Evolutionary conservation across 192 early-diverging fungal species (phyloP).

Genomic region (Chytriomyces sp.): DNA sequence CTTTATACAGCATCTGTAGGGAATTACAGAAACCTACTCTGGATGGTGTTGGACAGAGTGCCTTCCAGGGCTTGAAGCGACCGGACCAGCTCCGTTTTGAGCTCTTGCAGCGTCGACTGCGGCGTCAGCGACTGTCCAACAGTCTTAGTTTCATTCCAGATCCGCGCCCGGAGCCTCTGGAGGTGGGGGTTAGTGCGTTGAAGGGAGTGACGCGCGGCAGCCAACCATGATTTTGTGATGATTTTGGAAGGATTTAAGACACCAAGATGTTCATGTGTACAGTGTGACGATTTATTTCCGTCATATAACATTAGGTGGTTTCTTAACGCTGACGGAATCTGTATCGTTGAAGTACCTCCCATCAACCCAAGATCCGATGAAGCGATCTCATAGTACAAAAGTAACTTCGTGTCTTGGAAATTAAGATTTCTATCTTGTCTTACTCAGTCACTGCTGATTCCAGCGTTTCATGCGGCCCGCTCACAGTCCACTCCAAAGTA

Average conservation of each 20-base stretch:
- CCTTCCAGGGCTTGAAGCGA: neutral
- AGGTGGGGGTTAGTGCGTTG: too few species aligned
- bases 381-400: too few species aligned
- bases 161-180: constrained; percentile 18
- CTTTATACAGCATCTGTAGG: neutral
- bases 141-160: neutral
- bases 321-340: neutral
- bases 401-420: too few species aligned
- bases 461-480: too few species aligned
- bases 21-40: neutral
- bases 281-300: too few species aligned
- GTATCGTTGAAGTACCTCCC: too few species aligned
- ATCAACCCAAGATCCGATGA: too few species aligned
- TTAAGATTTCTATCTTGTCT: too few species aligned
- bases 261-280: neutral
- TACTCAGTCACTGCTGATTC: too few species aligned
- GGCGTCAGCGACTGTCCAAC: constrained; percentile 8
- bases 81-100: neutral
- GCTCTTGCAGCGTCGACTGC: constrained; percentile 6
- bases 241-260: neutral
- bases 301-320: neutral
- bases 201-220: neutral
- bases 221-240: neutral
- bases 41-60: neutral
- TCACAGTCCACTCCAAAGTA: too few species aligned